Conservation (phyloP, 2,329 filamentous ascomycete species). For the Claviceps cyperi region DNA sequence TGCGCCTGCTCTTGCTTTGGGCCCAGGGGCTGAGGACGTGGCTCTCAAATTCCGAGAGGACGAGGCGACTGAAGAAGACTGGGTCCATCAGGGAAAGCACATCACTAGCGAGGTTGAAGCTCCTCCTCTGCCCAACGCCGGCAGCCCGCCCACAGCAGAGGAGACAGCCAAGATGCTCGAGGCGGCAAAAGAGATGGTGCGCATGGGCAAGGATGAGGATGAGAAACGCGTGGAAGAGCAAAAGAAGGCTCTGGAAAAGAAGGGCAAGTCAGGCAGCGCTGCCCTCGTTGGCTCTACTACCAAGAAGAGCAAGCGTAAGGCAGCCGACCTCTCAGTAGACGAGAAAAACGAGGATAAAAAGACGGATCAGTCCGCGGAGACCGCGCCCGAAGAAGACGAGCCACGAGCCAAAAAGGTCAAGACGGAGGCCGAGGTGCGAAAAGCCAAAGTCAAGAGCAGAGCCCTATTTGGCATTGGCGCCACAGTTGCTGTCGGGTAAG, state of each 20-base stretch:
- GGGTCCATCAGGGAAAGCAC: constrained; percentile 51
- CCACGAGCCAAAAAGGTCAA: constrained; percentile 60
- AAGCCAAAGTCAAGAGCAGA: constrained; percentile 73
- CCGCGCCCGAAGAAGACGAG: constrained; percentile 22
- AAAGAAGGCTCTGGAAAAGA: constrained; percentile 23
- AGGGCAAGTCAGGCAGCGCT: constrained; percentile 18
- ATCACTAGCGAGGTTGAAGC: constrained; percentile 66
- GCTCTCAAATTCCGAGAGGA: constrained; percentile 58
- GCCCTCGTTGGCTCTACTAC: constrained; percentile 21
- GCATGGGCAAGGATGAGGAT: constrained; percentile 40
- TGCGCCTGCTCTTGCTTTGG: constrained; percentile 33
- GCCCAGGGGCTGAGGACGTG: constrained; percentile 39
- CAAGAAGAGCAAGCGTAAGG: constrained; percentile 58
- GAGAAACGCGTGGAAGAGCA: constrained; percentile 26
- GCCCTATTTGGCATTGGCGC: constrained; percentile 77
- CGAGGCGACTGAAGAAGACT: constrained; percentile 37
- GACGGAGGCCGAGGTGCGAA: constrained; percentile 68
- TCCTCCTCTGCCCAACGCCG: constrained; percentile 46
- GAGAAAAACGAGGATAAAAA: constrained; percentile 35
- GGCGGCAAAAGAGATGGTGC: constrained; percentile 78
- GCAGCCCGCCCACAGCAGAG: constrained; percentile 57
- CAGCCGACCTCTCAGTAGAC: constrained; percentile 54
- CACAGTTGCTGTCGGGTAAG: constrained; percentile 82
- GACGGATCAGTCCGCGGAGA: constrained; percentile 16
- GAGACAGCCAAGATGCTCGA: constrained; percentile 74